Evolutionary conservation across 2,329 filamentous ascomycete species (phyloP), one percentile per base, ranked within the genome.

Genomic region (Amphichorda felina): DNA sequence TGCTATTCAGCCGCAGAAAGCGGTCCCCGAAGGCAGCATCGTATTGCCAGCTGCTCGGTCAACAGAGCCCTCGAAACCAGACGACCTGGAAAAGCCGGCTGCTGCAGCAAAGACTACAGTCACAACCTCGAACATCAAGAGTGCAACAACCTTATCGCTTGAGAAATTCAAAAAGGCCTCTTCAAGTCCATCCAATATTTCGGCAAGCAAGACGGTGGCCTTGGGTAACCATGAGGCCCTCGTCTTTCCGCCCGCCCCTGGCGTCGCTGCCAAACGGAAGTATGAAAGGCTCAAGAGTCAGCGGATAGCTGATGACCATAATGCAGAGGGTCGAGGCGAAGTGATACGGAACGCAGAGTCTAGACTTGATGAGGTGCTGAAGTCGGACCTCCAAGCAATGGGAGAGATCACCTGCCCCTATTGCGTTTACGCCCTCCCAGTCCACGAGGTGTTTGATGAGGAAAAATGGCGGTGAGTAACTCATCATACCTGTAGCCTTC

Each of bases 401-500:
- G 36, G 31, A 17, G 38, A 42, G 14, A 21, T 41, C 4, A 39
- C 24, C 15, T 44, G 42, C 17, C 42, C 37, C 8, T 44, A 35
- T 37, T 44, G 42, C 30, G 25, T 41, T 9, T 31, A 42, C 16
- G 36, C 37, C 10, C 15, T 44, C 0, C 35, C 42, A 13, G 19
- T 30, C 14, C 17, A 22, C 3, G 36, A 37, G 2, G 36, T 40
- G 6, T 14, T 38, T 1, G 35, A 44, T 17, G 40, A 41, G 11
- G 25, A 25, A 13, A 41, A 42, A 22, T 44, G 42, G 40, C n/a
- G n/a, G n/a, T n/a, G 30, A 38, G 42, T 44, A n/a, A 35, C 40
- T 39, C 6, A 6, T 6, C n/a, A 15, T 14, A 24, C 4, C n/a
- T 10, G 8, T 3, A 24, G 5, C 8, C 10, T 25, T 18, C 4